Evolutionary conservation across 768 basidiomycete genomes (phyloP), one percentile per base, ranked within the genome.

Genomic region (Xerocomus brunneocitrinus): DNA sequence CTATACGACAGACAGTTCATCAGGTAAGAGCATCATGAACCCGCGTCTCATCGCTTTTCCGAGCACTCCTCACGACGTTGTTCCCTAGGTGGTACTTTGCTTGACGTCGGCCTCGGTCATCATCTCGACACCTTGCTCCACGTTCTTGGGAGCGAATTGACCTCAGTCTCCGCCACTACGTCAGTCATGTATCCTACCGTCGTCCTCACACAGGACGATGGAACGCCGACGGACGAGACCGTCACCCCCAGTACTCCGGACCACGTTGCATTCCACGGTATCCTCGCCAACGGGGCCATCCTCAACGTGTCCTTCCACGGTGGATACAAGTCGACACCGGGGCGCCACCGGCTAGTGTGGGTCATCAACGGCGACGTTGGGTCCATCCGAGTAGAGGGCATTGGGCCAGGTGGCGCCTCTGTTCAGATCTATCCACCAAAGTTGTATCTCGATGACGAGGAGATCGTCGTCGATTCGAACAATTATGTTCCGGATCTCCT

Each of bases 281-380:
- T 22, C 2, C 50, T 56, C 30, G 28, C 45, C 19, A 56, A 56
- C 12, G 55, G 50, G 24, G 50, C 55, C n/a, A 32, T 56, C 1
- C 25, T 44, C 13, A 56, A 41, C 36, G 42, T 56, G 30, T 43
- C 47, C 42, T 36, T 31, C 41, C 47, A 31, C 12, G 41, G 50
- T 31, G 55, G 55, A 27, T 44, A 56, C 47, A 56, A 52, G 16
- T 56, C 55, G 5, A 52, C 47, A 0, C 55, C 55, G 0, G 55
- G 55, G 27, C 55, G 55, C 27, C 51, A 56, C 24, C 47, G 48
- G 24, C 43, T 56, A 12, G 31, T 53, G 25, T 56, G 51, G 55
- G 38, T 53, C 5, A 56, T 56, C 38, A 42, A 56, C n/a, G 55
- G 55, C 27, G 55, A 56, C 3, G 25, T 47, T 4, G 55, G 51